These are phyloP conservation scores for Leptographium wingfieldii DNA, from an alignment of 2,329 filamentous ascomycete genomes.

Conservation along the genomic window DNA sequence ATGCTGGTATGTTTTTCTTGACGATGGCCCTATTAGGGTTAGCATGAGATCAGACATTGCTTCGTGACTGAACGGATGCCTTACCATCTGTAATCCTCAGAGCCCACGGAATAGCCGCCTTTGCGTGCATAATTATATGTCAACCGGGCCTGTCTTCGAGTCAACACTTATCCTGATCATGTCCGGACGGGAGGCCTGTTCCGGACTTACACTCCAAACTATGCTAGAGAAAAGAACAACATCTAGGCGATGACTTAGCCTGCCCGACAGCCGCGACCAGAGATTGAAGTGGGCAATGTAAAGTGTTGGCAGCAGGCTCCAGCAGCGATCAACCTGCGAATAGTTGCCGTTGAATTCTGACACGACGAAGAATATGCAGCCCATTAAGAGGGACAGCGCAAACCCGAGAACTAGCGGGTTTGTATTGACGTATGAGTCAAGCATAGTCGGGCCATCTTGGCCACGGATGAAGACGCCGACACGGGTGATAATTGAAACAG, in stretches of 20 bases:
- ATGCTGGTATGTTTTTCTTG: constrained; percentile 47
- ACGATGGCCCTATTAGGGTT: constrained; percentile 49
- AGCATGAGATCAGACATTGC: not conserved
- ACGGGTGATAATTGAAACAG: constrained; percentile 48
- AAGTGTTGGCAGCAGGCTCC: constrained; percentile 78
- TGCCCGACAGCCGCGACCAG: constrained; percentile 67
- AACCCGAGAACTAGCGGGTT: constrained; percentile 75
- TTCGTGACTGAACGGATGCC: constrained; percentile 1
- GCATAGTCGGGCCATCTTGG: constrained; percentile 25
- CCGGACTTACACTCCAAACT: constrained; percentile 62
- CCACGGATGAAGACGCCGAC: constrained; percentile 42
- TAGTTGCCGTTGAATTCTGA: constrained; percentile 88
- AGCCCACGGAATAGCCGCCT: constrained; percentile 78
- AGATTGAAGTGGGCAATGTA: constrained; percentile 74
- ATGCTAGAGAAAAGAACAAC: constrained; percentile 56
- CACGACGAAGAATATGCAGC: constrained; percentile 56
- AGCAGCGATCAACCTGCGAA: constrained; percentile 89
- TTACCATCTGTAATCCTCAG: constrained; percentile 87
- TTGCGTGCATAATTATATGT: constrained; percentile 97
- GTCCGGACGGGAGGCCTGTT: not conserved
- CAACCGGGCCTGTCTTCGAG: constrained; percentile 49
- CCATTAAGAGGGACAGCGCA: constrained; percentile 58
- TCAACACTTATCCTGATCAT: not conserved
- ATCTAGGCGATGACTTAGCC: constrained; percentile 60
- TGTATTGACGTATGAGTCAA: constrained; percentile 64